A percentile compares a stretch with the other conserved stretches of the same genome.
phyloP scores from a whole-genome alignment of 208 protist species.

The Wallacemonas collosoma region DNA sequence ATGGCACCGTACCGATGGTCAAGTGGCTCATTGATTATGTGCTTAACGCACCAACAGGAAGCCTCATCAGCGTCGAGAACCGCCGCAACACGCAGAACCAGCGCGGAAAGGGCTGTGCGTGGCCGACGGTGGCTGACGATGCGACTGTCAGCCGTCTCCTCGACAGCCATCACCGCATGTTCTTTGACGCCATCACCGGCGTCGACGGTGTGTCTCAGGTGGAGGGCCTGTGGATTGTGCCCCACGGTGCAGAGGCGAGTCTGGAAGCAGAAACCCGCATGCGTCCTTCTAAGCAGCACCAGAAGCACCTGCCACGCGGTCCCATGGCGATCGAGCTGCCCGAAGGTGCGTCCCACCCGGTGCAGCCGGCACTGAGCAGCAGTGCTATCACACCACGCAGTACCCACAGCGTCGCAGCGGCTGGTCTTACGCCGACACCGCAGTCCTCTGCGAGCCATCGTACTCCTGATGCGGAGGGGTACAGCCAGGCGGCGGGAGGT shows the following conservation, averaged over 20 bases:
- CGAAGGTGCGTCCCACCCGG: constrained; percentile 18
- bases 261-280: constrained; percentile 35
- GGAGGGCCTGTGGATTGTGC: constrained; percentile 68
- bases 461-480: neutral
- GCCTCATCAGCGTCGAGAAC: constrained; percentile 69
- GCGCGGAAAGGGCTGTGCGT: constrained; percentile 77
- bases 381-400: neutral
- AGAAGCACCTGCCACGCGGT: constrained; percentile 68
- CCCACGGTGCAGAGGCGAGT: constrained; percentile 19
- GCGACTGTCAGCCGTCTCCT: constrained; percentile 41
- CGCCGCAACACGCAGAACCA: constrained; percentile 56
- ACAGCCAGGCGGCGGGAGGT: neutral
- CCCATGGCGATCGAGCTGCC: constrained; percentile 66
- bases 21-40: constrained; percentile 67
- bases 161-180: constrained; percentile 62
- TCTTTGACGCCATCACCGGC: constrained; percentile 55
- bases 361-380: neutral
- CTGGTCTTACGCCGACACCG: neutral
- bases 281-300: constrained; percentile 27
- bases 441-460: neutral
- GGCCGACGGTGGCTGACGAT: constrained; percentile 51
- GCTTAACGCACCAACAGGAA: constrained; percentile 36
- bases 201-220: constrained; percentile 18
- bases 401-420: neutral
- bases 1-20: constrained; percentile 71